Evolutionary conservation across 495 filamentous ascomycete species (phyloP).

Genomic region (Penicillium silybi): DNA sequence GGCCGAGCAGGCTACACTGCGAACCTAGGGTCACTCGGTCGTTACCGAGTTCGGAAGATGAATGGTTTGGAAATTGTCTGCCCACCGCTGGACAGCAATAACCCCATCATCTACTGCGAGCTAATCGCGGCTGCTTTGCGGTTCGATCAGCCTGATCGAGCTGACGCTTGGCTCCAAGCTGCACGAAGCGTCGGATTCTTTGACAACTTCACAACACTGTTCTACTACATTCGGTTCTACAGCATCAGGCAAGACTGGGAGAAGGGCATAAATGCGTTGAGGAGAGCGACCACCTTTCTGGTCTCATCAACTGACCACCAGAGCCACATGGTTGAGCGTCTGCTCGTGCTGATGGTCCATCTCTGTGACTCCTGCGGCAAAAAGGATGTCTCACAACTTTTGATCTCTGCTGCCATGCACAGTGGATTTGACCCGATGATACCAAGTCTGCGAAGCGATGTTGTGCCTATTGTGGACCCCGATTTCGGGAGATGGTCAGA

Average conservation of each 20-base stretch:
- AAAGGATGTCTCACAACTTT: slow-evolving; percentile 25
- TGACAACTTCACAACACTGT: slow-evolving; percentile 37
- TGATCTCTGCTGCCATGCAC: slow-evolving; percentile 36
- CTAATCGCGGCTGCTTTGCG: slow-evolving; percentile 36
- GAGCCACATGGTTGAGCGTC: slow-evolving; percentile 23
- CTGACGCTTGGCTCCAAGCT: slow-evolving; percentile 40
- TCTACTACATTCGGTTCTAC: slow-evolving; percentile 39
- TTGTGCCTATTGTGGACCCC: slow-evolving; percentile 24
- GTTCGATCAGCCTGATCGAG: slow-evolving; percentile 43
- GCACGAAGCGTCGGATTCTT: slow-evolving; percentile 37
- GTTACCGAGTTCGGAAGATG: slow-evolving; percentile 22
- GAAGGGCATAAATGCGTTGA: slow-evolving; percentile 30
- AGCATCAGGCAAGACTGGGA: slow-evolving; percentile 37
- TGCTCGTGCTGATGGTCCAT: slow-evolving; percentile 39
- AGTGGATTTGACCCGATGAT: slow-evolving; percentile 34
- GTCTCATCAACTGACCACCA: slow-evolving; percentile 30
- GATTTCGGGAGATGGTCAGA: slow-evolving; percentile 24
- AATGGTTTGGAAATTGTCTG: slow-evolving; percentile 38
- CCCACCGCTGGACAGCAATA: slow-evolving; percentile 33
- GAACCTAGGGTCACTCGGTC: slow-evolving; percentile 25
- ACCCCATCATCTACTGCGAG: slow-evolving; percentile 32
- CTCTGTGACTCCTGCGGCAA: slow-evolving; percentile 35
- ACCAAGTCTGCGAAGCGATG: slow-evolving; percentile 19
- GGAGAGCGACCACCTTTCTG: slow-evolving; percentile 35
- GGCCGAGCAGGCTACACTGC: slow-evolving; percentile 32